phyloP scores from a whole-genome alignment of 768 basidiomycete species.

The Mycena leptocephala region DNA sequence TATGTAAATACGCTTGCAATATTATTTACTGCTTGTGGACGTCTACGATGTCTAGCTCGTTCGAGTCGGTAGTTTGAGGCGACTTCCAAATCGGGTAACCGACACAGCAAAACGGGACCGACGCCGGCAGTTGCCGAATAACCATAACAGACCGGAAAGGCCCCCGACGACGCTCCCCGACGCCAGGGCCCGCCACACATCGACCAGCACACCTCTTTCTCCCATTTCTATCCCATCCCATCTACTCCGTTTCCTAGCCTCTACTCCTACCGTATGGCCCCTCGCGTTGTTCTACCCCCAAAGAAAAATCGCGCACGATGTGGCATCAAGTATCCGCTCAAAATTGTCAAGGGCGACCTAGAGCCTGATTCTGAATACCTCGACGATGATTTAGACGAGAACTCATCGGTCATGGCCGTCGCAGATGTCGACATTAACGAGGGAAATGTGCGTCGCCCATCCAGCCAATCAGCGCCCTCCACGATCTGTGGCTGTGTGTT shows the following conservation, averaged over 20 bases:
- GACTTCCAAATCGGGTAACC: background rate
- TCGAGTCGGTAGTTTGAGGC: background rate
- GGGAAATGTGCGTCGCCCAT: constrained; percentile 13
- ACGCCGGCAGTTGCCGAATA: no score
- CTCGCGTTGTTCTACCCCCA: constrained; percentile 27
- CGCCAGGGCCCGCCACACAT: constrained; percentile 8
- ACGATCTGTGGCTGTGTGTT: constrained; percentile 61
- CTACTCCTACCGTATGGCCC: constrained; percentile 22
- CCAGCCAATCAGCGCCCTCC: constrained; percentile 24
- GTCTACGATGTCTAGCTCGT: background rate
- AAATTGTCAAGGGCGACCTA: constrained; percentile 32
- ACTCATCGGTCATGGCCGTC: background rate
- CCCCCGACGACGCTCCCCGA: background rate
- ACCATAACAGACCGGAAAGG: no score
- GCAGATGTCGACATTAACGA: constrained; percentile 36
- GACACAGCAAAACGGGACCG: background rate
- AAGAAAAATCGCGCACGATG: constrained; percentile 36
- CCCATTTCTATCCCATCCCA: background rate
- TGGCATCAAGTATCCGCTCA: constrained; percentile 35
- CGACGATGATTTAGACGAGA: constrained; percentile 26
- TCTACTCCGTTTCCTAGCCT: background rate
- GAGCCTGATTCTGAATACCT: constrained; percentile 26
- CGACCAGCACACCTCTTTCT: background rate
- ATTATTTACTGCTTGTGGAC: background rate
- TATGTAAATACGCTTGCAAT: background rate